Percentiles rank a stretch among this genome's conserved stretches.
phyloP scores from a whole-genome alignment of 371 early-diverging fungal species.

The Rhizomucor pusillus region DNA sequence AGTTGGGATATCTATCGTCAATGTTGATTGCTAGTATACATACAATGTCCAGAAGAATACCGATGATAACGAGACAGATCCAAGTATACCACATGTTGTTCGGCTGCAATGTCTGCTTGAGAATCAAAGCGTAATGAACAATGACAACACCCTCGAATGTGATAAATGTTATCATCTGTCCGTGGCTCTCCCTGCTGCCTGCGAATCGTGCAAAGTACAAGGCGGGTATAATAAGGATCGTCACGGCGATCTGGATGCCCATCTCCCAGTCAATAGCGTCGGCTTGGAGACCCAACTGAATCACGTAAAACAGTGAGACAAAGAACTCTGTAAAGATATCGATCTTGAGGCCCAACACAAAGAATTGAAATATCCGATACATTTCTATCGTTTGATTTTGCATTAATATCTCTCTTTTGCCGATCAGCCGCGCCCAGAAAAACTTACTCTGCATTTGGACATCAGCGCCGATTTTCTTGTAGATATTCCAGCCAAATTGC shows the following conservation, averaged over 20 bases:
- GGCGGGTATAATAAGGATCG: constrained; percentile 41
- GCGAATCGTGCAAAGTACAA: constrained; percentile 44
- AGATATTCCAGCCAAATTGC: constrained; percentile 42
- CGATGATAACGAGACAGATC: constrained; percentile 43
- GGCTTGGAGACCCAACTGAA: constrained; percentile 33
- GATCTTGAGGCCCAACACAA: constrained; percentile 45
- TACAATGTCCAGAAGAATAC: constrained; percentile 24
- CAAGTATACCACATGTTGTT: constrained; percentile 49
- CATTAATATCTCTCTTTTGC: not conserved
- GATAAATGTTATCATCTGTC: constrained; percentile 38
- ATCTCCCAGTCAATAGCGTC: constrained; percentile 31
- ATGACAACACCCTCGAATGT: constrained; percentile 36
- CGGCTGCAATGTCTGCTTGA: constrained; percentile 37
- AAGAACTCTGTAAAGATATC: constrained; percentile 46
- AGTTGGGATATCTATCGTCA: too few species aligned
- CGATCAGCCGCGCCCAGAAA: not conserved
- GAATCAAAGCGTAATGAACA: constrained; percentile 35
- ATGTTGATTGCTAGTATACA: constrained; percentile 7
- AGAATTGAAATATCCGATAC: constrained; percentile 49
- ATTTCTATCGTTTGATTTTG: constrained; percentile 19
- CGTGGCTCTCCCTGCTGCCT: constrained; percentile 38
- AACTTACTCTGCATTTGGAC: constrained; percentile 29
- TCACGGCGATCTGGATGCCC: constrained; percentile 34
- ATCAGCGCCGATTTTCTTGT: constrained; percentile 41
- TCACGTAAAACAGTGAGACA: constrained; percentile 44